phyloP scores from a whole-genome alignment of 345 rosid genomes.

The Populus ilicifolia region DNA sequence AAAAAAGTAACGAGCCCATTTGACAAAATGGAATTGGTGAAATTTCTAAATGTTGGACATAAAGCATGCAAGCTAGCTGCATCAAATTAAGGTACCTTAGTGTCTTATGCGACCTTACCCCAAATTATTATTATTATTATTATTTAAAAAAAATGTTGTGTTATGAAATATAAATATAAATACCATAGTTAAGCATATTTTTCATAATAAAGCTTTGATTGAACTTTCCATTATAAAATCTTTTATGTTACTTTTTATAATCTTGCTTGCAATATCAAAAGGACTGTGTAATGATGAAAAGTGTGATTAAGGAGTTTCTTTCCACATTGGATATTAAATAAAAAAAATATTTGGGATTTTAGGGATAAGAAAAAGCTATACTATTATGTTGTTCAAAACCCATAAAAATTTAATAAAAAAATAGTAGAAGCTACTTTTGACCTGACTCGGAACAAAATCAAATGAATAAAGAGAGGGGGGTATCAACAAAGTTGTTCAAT shows the following conservation, averaged over 20 bases:
- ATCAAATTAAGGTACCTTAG: not conserved
- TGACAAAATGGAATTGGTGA: not conserved
- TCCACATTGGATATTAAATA: not conserved
- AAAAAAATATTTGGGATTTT: too few species aligned
- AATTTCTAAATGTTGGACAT: not conserved
- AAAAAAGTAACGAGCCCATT: not conserved
- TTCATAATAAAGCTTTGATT: not conserved
- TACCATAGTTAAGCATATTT: not conserved
- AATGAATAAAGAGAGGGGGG: too few species aligned
- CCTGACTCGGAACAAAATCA: too few species aligned
- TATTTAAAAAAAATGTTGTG: not conserved
- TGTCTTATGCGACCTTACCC: not conserved
- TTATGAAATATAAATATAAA: not conserved
- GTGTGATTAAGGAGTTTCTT: not conserved
- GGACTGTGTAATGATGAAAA: not conserved
- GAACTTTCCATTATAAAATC: not conserved
- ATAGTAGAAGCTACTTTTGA: too few species aligned
- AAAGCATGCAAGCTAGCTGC: not conserved
- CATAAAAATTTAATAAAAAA: not conserved
- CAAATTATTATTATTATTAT: too few species aligned
- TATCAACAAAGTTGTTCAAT: not conserved
- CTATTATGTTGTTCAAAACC: not conserved
- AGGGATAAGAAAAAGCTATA: too few species aligned
- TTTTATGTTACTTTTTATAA: not conserved
- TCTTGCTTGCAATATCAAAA: not conserved